Evolutionary conservation across 2,329 filamentous ascomycete species (phyloP), one percentile per base, ranked within the genome.

Genomic region (Colletotrichum musae): DNA sequence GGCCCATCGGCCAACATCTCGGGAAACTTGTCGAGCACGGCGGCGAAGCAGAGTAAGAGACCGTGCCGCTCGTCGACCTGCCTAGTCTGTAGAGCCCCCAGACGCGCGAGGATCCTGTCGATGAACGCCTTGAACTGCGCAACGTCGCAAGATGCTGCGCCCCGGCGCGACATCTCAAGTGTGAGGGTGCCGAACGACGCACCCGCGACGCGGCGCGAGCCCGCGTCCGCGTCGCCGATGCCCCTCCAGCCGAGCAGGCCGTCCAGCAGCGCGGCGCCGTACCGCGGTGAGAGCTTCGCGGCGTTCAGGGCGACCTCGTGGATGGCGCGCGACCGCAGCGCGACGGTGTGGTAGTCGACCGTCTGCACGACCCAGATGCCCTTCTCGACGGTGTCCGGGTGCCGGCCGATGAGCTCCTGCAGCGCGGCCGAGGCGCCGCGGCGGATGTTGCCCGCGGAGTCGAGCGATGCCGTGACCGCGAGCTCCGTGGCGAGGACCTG

Each of bases 261-360:
- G 43, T 91, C 87, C 9, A 94, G 81, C 3, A 98, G 81, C 1
- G 92, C 90, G 54, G 87, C 84, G 78, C 93, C 93, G 68, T 91
- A 91, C 71, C 93, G 94, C 1, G 83, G 74, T 36, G 90, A 88
- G 5, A 98, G 81, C n/a, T 81, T 83, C 0, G 93, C 89, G 0
- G 92, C 92, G 45, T 87, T 86, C 13, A 89, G 82, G 0, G 93
- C 91, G 12, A 98, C 94, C 54, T 95, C 89, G 48, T 90, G 87
- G 74, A 97, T 91, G 4, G 95, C 95, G 72, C 93, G 88, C 16
- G 93, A 92, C 26, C 95, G 88, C n/a, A 97, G 87, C 3, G 96
- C 95, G 21, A 99, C 94, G 45, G 94, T 89, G 77, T 97, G 94
- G 76, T 98, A 99, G 77, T 99, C 96, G 1, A 98, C 93, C 2